Evolutionary conservation across 1,139 yeast species (phyloP).

Genomic region (Lizanozyma gosingica): DNA sequence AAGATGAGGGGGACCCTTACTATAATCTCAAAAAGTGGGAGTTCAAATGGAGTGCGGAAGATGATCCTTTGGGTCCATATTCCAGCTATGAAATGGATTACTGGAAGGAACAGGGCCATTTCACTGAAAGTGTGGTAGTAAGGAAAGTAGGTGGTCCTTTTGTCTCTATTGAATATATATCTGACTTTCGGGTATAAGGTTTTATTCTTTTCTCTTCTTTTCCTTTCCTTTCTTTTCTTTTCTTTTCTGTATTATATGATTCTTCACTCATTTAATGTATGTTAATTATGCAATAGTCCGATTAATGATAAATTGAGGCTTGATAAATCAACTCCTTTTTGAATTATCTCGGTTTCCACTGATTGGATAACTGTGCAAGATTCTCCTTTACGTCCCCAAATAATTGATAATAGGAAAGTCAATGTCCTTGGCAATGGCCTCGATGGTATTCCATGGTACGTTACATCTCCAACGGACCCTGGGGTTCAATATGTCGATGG

Average conservation of each 20-base stretch:
- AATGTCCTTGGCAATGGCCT: conserved; percentile 42
- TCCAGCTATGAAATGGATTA: conserved; percentile 44
- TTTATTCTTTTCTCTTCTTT: too few species aligned
- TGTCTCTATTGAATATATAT: background rate
- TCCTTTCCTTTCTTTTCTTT: too few species aligned
- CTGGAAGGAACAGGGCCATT: conserved; percentile 48
- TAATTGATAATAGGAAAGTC: conserved; percentile 48
- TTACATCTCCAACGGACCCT: conserved; percentile 60
- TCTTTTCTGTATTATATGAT: too few species aligned
- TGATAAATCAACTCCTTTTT: too few species aligned
- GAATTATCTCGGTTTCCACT: too few species aligned
- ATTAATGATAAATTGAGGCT: too few species aligned
- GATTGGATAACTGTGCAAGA: too few species aligned
- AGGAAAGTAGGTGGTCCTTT: conserved; percentile 22
- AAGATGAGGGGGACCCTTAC: conserved; percentile 9
- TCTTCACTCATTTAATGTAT: too few species aligned
- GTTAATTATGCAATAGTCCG: too few species aligned
- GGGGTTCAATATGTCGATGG: conserved; percentile 51
- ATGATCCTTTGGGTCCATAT: conserved; percentile 52
- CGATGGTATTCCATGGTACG: conserved; percentile 44
- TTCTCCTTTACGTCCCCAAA: conserved; percentile 14
- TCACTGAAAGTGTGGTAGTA: conserved; percentile 41
- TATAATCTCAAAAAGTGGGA: conserved; percentile 44
- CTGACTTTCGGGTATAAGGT: too few species aligned
- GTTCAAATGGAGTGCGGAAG: conserved; percentile 48